phyloP scores from a whole-genome alignment of 2,329 filamentous ascomycete genomes.

The Fusarium sterilihyphosum region DNA sequence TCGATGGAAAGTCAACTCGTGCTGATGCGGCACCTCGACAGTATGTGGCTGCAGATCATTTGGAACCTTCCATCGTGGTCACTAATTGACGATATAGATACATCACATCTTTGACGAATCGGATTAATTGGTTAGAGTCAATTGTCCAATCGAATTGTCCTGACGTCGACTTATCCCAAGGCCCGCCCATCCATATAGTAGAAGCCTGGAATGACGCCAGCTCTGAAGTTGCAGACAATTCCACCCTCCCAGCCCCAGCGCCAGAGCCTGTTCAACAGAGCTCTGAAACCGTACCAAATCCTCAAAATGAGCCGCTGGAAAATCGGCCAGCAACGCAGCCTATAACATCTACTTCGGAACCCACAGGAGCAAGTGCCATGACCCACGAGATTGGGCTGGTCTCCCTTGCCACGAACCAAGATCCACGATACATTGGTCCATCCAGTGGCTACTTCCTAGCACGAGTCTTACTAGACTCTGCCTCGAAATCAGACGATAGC shows the following conservation, averaged over 20 bases:
- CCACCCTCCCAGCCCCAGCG: background rate
- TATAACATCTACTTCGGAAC: background rate
- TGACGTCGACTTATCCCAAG: constrained; percentile 51
- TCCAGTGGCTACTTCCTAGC: constrained; percentile 66
- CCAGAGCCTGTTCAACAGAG: background rate
- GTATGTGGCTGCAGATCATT: constrained; percentile 39
- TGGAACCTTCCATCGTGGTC: accelerated
- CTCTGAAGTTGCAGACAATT: constrained; percentile 3
- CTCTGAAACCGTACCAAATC: accelerated
- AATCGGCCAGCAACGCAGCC: background rate
- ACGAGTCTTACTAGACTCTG: constrained; percentile 56
- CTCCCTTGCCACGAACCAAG: constrained; percentile 57
- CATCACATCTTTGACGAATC: constrained; percentile 51
- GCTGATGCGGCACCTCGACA: constrained; percentile 54
- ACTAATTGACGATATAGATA: constrained; percentile 27
- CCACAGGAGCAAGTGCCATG: constrained; percentile 39
- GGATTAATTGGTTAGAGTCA: constrained; percentile 58
- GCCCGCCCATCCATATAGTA: constrained; percentile 8
- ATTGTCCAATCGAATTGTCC: constrained; percentile 55
- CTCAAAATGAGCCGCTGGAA: accelerated
- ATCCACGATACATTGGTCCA: constrained; percentile 63
- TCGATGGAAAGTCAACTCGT: constrained; percentile 55
- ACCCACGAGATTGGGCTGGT: constrained; percentile 65
- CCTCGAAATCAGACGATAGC: constrained; percentile 41
- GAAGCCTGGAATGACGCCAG: constrained; percentile 25